Base-by-base conservation (phyloP, 2,329 filamentous ascomycete species). In the Hypoxylon sp. region DNA sequence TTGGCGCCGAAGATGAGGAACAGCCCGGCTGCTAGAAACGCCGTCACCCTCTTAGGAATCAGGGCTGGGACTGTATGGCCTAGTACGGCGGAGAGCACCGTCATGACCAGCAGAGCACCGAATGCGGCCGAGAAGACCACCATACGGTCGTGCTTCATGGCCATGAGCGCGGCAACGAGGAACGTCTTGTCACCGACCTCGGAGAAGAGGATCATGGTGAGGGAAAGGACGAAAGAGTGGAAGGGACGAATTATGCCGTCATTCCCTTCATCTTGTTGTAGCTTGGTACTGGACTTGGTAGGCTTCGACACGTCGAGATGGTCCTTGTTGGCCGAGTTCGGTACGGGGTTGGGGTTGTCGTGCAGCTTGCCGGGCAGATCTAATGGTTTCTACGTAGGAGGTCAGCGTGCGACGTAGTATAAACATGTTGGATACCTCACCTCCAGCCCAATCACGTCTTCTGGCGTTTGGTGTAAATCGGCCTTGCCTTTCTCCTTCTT, bases 181-280 rank as follows among this genome's bases (percentile, higher is more conserved):
- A 99, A 99, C 0, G 95, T 99, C 79, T 99, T 99, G 84, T 99
- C 95, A 63, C 95, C 95, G 69, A 99, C 87, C 74, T 99, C 95
- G 42, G 94, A 97, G 68, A 98, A 89, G 62, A 98, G 80, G 69
- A 99, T 99, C 95, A 98, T 99, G 55, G 93, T 94, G 58, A 97
- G 87, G 13, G 95, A 96, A 26, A 98, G 87, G 10, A 96, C 72
- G 70, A 95, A 96, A 3, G 95, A 98, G 74, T 99, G 94, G 69
- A 88, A 81, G 15, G 91, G 91, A 62, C 88, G 89, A 58, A 93
- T 92, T 35, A 93, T 79, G 56, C 88, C 86, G 23, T 80, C 77
- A n/a, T 64, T 66, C 8, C 70, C 70, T 8, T 82, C 83, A 4
- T 73, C 73, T 43, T 47, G 64, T 55, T 67, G 72, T 64, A 66